These are phyloP conservation scores for Colletotrichum tamarilloi DNA, from an alignment of 2,329 filamentous ascomycete genomes.

Conservation along the genomic window DNA sequence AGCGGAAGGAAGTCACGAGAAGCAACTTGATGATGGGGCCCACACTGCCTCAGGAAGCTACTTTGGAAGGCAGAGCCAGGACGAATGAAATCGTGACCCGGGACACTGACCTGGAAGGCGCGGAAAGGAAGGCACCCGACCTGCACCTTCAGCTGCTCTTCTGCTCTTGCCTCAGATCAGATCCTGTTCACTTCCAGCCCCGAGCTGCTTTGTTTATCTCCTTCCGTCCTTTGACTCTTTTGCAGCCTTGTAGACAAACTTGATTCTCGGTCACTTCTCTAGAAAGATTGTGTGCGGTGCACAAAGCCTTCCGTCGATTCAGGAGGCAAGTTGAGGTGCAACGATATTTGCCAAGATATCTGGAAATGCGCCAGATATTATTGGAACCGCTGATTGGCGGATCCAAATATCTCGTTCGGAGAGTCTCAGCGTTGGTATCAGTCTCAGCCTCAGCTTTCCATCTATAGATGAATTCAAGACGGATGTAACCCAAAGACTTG, in stretches of 20 bases:
- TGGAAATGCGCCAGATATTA: slow-evolving; percentile 25
- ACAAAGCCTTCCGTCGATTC: background rate
- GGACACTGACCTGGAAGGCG: background rate
- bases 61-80: background rate
- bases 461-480: slow-evolving; percentile 19
- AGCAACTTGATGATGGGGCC: background rate
- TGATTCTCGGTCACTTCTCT: background rate
- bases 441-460: slow-evolving; percentile 24
- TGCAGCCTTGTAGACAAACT: background rate
- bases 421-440: slow-evolving; percentile 23
- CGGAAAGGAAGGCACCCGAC: slow-evolving; percentile 14
- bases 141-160: slow-evolving; percentile 6
- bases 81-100: background rate
- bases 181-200: slow-evolving; percentile 1
- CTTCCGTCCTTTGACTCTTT: background rate
- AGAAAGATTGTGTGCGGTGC: background rate
- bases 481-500: slow-evolving; percentile 22
- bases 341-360: slow-evolving; percentile 20
- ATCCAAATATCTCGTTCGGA: slow-evolving; percentile 2
- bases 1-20: slow-evolving; percentile 9
- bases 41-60: background rate
- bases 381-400: slow-evolving; percentile 19
- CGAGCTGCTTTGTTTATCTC: slow-evolving; percentile 4
- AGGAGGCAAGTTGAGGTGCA: slow-evolving; percentile 17
- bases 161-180: background rate